Conservation (phyloP, 176 grass and related monocot genomes). For the Ensete ventricosum region DNA sequence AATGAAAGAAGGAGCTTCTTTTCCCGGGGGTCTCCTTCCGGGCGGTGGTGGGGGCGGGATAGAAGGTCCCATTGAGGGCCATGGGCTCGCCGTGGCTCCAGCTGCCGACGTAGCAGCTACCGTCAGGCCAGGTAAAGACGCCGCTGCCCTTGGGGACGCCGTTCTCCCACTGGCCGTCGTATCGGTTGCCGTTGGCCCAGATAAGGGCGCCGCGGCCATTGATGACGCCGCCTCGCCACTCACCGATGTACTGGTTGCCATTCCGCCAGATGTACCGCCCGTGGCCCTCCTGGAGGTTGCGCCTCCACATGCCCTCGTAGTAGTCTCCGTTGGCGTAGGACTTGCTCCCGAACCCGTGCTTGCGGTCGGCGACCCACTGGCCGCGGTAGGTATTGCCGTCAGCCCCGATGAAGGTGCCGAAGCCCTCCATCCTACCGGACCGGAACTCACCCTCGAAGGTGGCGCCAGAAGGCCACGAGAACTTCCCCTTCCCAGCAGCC, state of each 20-base stretch:
- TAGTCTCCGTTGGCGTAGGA: constrained; percentile 86
- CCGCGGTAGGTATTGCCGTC: constrained; percentile 86
- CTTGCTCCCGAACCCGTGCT: constrained; percentile 69
- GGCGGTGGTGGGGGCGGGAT: constrained; percentile 30
- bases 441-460: constrained; percentile 94
- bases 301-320: constrained; percentile 87
- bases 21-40: background rate
- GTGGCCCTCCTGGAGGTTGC: constrained; percentile 86
- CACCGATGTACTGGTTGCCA: constrained; percentile 93
- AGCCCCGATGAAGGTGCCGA: constrained; percentile 59
- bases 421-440: constrained; percentile 75
- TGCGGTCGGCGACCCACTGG: constrained; percentile 64
- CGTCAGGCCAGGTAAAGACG: constrained; percentile 92
- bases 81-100: constrained; percentile 25
- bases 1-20: background rate
- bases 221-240: constrained; percentile 81
- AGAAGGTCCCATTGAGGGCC: constrained; percentile 68
- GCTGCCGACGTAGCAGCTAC: constrained; percentile 77
- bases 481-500: constrained; percentile 72
- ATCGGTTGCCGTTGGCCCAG: constrained; percentile 94
- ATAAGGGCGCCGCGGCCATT: constrained; percentile 82
- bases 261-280: constrained; percentile 84
- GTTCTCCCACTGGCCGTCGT: constrained; percentile 88
- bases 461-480: constrained; percentile 90
- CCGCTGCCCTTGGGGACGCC: constrained; percentile 73